Evolutionary conservation across 2,329 filamentous ascomycete species (phyloP).

Genomic region (Claviceps capensis): DNA sequence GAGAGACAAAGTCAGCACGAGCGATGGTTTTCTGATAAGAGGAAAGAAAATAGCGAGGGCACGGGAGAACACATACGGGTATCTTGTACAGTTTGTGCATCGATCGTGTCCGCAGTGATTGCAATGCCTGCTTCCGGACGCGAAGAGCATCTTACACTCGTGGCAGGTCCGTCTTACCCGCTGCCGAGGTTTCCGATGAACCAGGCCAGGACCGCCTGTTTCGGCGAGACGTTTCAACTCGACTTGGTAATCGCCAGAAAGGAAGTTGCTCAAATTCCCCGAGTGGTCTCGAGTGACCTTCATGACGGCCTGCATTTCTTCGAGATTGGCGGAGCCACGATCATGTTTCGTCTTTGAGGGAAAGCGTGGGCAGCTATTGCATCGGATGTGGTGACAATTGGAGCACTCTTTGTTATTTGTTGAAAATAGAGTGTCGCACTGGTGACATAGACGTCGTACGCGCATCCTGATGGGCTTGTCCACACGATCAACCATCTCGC

Average conservation of each 20-base stretch:
- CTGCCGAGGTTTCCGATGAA: slow-evolving; percentile 59
- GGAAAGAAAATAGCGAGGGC: not conserved
- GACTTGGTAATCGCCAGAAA: slow-evolving; percentile 31
- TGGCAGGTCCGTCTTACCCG: slow-evolving; percentile 66
- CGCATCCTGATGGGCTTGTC: slow-evolving; percentile 69
- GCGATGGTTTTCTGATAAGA: too few species aligned
- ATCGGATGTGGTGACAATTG: slow-evolving; percentile 66
- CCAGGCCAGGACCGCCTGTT: slow-evolving; percentile 54
- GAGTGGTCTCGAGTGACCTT: slow-evolving; percentile 45
- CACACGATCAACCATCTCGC: slow-evolving; percentile 46
- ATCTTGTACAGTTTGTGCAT: slow-evolving; percentile 68
- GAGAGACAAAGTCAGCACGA: not conserved
- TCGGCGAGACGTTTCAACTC: slow-evolving; percentile 50
- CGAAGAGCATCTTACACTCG: slow-evolving; percentile 53
- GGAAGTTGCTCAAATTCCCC: slow-evolving; percentile 36
- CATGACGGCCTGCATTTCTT: slow-evolving; percentile 32
- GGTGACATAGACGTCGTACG: slow-evolving; percentile 67
- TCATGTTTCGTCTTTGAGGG: slow-evolving; percentile 51
- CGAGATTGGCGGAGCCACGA: slow-evolving; percentile 38
- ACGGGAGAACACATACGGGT: slow-evolving; percentile 48
- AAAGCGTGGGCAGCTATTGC: slow-evolving; percentile 65
- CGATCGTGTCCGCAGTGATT: slow-evolving; percentile 55
- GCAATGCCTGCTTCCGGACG: slow-evolving; percentile 47
- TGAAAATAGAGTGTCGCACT: slow-evolving; percentile 63
- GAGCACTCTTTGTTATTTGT: slow-evolving; percentile 53